Conservation (phyloP, 305 asterid species). For the Fraxinus paxiana region DNA sequence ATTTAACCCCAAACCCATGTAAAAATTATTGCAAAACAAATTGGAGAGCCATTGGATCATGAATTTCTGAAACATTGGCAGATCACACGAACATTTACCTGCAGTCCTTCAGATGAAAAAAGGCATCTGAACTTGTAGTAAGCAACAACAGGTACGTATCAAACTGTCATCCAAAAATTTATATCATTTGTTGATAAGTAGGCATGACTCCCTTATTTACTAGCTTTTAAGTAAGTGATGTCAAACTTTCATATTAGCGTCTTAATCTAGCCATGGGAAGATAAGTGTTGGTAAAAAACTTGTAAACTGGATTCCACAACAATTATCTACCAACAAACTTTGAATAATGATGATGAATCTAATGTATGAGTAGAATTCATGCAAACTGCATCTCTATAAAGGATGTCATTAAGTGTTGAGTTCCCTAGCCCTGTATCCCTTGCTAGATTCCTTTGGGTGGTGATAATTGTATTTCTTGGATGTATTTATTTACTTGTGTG, state of each 20-base stretch:
- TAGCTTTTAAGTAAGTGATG: background rate
- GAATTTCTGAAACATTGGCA: constrained; percentile 11
- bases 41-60: constrained; percentile 14
- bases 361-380: background rate
- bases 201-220: background rate
- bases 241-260: background rate
- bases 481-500: background rate
- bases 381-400: background rate
- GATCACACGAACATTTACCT: constrained; percentile 50
- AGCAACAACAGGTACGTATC: constrained; percentile 88
- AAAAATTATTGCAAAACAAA: background rate
- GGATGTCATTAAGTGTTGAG: background rate
- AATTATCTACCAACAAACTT: background rate
- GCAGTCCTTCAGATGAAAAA: constrained; percentile 88
- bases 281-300: background rate
- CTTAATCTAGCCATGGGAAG: background rate
- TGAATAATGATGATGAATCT: background rate
- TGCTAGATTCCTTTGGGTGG: background rate
- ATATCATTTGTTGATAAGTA: constrained; percentile 16
- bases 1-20: background rate
- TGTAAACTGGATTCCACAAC: background rate
- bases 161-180: constrained; percentile 46
- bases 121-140: constrained; percentile 79
- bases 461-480: background rate
- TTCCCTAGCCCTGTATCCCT: background rate